A percentile compares a stretch with the other conserved stretches of the same genome.
phyloP scores from a whole-genome alignment of 2,329 filamentous ascomycete genomes.

The Colletotrichum sp. region DNA sequence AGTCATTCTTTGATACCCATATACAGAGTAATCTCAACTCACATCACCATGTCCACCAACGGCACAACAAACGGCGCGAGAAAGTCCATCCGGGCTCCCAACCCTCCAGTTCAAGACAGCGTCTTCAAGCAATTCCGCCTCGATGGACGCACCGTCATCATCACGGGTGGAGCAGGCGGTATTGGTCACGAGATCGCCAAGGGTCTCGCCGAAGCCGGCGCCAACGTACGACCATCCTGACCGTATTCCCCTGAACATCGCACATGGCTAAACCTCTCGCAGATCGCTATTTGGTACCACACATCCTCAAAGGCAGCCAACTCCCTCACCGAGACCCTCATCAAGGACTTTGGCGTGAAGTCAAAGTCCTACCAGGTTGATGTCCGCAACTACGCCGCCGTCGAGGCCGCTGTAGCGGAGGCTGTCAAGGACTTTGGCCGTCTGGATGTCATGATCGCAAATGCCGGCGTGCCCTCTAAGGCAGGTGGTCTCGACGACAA shows the following conservation, averaged over 20 bases:
- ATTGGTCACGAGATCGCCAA: slow-evolving; percentile 10
- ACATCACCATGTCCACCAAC: neutral
- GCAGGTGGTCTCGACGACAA: slow-evolving; percentile 34
- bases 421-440: slow-evolving; percentile 40
- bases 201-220: slow-evolving; percentile 7
- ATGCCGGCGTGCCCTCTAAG: slow-evolving; percentile 37
- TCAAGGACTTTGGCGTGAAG: slow-evolving; percentile 1
- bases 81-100: slow-evolving; percentile 8
- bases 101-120: neutral
- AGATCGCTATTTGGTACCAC: slow-evolving; percentile 14
- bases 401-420: slow-evolving; percentile 28
- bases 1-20: too few species aligned
- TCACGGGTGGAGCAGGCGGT: slow-evolving; percentile 1
- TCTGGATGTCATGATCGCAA: slow-evolving; percentile 39
- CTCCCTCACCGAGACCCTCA: neutral
- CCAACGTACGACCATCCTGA: slow-evolving; percentile 6
- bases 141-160: slow-evolving; percentile 7
- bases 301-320: neutral
- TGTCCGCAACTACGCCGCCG: slow-evolving; percentile 32
- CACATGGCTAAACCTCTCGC: neutral
- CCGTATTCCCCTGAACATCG: too few species aligned
- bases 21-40: neutral
- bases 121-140: slow-evolving; percentile 19
- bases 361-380: slow-evolving; percentile 40
- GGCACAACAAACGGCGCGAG: neutral